Percentiles rank a stretch among this genome's conserved stretches.
These are phyloP conservation scores for Dothistroma pini DNA, from an alignment of 2,329 filamentous ascomycete genomes.

Conservation along the genomic window DNA sequence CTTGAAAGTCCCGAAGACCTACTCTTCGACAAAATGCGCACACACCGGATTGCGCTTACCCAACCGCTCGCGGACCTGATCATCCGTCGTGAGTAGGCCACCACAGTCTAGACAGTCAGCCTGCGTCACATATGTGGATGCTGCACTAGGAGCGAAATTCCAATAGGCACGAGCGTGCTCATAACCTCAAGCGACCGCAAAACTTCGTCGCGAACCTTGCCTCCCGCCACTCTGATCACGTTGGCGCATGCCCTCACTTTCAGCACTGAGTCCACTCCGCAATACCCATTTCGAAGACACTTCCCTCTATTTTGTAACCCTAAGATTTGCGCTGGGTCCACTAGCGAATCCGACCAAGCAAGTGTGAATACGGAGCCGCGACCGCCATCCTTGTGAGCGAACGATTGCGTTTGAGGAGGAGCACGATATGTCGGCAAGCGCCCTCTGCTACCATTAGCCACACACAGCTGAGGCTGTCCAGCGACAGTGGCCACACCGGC, in stretches of 20 bases:
- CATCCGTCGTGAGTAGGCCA: neutral
- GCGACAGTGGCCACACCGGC: neutral
- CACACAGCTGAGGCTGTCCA: neutral
- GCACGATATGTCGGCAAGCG: neutral
- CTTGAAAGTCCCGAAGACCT: neutral
- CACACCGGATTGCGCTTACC: neutral
- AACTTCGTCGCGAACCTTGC: conserved; percentile 1
- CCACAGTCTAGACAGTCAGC: neutral
- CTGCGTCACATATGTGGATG: neutral
- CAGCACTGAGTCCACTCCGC: neutral
- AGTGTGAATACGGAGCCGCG: neutral
- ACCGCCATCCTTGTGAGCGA: neutral
- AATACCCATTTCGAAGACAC: neutral
- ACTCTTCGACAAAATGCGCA: neutral
- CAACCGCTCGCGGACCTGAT: neutral
- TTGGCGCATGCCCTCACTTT: neutral
- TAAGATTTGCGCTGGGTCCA: neutral
- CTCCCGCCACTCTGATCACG: conserved; percentile 2
- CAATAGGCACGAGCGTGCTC: neutral
- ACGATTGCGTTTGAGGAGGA: neutral
- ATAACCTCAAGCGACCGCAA: neutral
- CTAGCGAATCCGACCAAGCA: neutral
- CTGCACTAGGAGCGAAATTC: neutral
- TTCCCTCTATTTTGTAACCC: neutral
- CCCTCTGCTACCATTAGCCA: neutral